These are phyloP conservation scores for Solanum chacoense DNA, from an alignment of 305 asterid genomes.

Conservation along the genomic window DNA sequence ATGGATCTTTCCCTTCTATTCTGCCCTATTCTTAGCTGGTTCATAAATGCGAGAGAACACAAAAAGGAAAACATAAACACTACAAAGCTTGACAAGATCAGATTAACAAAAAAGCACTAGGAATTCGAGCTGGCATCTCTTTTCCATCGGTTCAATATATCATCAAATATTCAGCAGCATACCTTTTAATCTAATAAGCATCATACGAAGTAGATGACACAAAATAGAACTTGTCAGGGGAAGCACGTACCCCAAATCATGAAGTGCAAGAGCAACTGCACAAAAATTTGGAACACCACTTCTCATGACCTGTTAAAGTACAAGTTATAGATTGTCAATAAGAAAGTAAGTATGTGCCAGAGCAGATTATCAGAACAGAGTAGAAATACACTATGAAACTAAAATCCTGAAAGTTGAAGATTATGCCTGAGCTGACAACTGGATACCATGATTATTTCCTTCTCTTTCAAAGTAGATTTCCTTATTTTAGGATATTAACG, in stretches of 20 bases:
- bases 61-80: neutral
- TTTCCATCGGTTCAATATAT: neutral
- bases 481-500: neutral
- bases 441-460: neutral
- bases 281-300: constrained; percentile 98
- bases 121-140: neutral
- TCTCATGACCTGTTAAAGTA: constrained; percentile 33
- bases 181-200: neutral
- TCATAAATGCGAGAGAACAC: neutral
- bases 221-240: neutral
- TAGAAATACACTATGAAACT: neutral
- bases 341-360: neutral
- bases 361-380: neutral
- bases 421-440: neutral
- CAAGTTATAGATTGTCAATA: neutral
- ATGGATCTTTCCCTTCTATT: neutral
- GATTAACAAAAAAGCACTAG: neutral
- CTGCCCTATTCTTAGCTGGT: neutral
- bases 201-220: neutral
- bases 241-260: constrained; percentile 29
- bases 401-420: neutral
- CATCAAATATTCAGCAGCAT: neutral
- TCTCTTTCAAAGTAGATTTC: neutral
- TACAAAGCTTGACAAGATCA: neutral
- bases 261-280: constrained; percentile 91